Evolutionary conservation across 306 rosid genomes (phyloP).

Genomic region (Quercus parvula): DNA sequence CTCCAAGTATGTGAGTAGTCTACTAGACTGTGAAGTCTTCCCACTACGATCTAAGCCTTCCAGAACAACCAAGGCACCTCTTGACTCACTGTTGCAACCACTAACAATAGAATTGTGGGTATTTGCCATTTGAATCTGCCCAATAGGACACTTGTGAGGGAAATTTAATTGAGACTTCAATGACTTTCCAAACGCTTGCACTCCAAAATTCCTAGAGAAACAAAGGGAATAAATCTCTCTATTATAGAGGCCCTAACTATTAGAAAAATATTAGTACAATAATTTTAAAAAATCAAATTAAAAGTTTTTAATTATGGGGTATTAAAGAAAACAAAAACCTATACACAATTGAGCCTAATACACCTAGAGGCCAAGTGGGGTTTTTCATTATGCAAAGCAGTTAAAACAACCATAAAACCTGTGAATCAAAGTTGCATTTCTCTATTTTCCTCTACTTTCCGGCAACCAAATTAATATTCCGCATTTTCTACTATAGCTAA

Average conservation of each 20-base stretch:
- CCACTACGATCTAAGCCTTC: conserved; percentile 97
- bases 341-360: not conserved
- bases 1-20: conserved; percentile 62
- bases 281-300: not conserved
- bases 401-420: too few species aligned
- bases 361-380: not conserved
- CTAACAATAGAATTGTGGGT: conserved; percentile 6
- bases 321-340: not conserved
- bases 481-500: too few species aligned
- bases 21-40: conserved; percentile 69
- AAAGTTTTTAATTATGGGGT: not conserved
- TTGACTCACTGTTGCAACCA: conserved; percentile 21
- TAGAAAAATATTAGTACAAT: too few species aligned
- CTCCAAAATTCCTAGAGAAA: conserved; percentile 28
- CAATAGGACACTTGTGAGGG: conserved; percentile 22
- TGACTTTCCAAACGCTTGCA: conserved; percentile 2
- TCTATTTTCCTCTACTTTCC: too few species aligned
- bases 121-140: conserved; percentile 37
- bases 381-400: too few species aligned
- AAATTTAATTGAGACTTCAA: conserved; percentile 24
- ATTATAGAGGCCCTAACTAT: too few species aligned
- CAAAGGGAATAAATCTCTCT: not conserved
- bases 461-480: too few species aligned
- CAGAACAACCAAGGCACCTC: conserved; percentile 76
- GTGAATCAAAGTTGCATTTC: too few species aligned